Percentiles rank a stretch among this genome's conserved stretches.
Evolutionary conservation across 2,329 filamentous ascomycete species (phyloP).

Genomic region (Claviceps monticola): DNA sequence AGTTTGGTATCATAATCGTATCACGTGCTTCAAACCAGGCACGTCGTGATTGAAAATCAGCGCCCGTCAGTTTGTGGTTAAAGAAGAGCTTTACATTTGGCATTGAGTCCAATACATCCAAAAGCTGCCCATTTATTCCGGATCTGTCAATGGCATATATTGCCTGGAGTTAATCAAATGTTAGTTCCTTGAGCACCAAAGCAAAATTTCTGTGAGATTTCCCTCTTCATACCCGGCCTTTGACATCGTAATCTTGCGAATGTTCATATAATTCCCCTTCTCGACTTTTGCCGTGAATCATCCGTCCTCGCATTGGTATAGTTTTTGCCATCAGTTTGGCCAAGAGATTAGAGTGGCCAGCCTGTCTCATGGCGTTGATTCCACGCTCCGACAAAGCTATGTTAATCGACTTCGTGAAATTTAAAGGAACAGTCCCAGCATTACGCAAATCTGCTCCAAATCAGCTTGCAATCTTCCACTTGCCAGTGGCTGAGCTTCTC

Average conservation of each 20-base stretch:
- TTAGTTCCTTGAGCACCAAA: background rate
- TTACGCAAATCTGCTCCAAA: conserved; percentile 64
- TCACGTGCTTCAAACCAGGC: conserved; percentile 71
- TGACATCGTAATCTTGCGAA: conserved; percentile 80
- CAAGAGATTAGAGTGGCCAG: conserved; percentile 52
- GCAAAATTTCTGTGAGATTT: background rate
- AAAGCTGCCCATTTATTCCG: conserved; percentile 65
- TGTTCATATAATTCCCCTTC: conserved; percentile 60
- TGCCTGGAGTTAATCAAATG: conserved; percentile 33
- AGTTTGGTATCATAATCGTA: conserved; percentile 18
- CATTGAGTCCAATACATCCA: conserved; percentile 70
- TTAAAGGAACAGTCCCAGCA: conserved; percentile 68
- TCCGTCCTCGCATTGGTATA: conserved; percentile 88
- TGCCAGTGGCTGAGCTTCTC: background rate
- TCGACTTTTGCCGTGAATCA: conserved; percentile 69
- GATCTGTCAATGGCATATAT: conserved; percentile 80
- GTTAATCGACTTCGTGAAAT: conserved; percentile 98
- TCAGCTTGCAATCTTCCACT: background rate
- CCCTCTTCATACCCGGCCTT: conserved; percentile 54
- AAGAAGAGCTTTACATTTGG: conserved; percentile 89
- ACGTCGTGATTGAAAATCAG: conserved; percentile 63
- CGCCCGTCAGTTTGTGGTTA: conserved; percentile 83
- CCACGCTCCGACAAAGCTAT: conserved; percentile 86
- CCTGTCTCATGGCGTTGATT: conserved; percentile 70
- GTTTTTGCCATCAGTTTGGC: conserved; percentile 62